Evolutionary conservation across 1,284 basidiomycete genomes (phyloP), one percentile per base, ranked within the genome.

Genomic region (Peniophora sp.): DNA sequence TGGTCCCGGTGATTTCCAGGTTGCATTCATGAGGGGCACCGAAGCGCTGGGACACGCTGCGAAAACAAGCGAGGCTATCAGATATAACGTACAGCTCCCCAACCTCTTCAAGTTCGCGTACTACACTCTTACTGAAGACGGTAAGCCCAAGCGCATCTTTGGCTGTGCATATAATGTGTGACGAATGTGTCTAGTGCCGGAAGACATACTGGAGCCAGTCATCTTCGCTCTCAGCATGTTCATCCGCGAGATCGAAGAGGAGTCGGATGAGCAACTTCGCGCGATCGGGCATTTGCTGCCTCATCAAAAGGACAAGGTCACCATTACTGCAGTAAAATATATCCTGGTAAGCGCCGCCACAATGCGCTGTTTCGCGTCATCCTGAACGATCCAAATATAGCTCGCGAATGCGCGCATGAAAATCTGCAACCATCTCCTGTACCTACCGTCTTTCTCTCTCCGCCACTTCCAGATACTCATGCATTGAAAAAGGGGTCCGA

Each of bases 191-290:
- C 17, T 39, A 59, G 58, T 57, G 12, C 55, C 57, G 3, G 54
- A 53, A n/a, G 55, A 56, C 45, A 36, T 60, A 6, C 48, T 58
- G 10, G 56, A 57, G 25, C 22, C 41, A 3, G 50, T 50, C n/a
- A 54, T 58, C 43, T 60, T 52, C 35, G 49, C 51, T 2, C 49
- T 60, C n/a, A 49, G 53, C 27, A 55, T 54, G 55, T 60, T 57
- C 41, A 50, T 57, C 20, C 52, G 52, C 2, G 56, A 51, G 23
- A 39, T 60, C 17, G 36, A 49, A 17, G 57, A 60, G 49, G 35
- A 54, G 32, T 45, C 53, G 17, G 57, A 58, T 27, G 41, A 49
- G 14, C 53, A 57, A 25, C 51, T 58, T 10, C 52, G 56, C 23
- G 50, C 52, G 2, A 51, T 59, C 2, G 55, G 55, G 2, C 54